Base-by-base conservation (phyloP, 2,329 filamentous ascomycete genomes). In the Macroventuria anomochaeta region DNA sequence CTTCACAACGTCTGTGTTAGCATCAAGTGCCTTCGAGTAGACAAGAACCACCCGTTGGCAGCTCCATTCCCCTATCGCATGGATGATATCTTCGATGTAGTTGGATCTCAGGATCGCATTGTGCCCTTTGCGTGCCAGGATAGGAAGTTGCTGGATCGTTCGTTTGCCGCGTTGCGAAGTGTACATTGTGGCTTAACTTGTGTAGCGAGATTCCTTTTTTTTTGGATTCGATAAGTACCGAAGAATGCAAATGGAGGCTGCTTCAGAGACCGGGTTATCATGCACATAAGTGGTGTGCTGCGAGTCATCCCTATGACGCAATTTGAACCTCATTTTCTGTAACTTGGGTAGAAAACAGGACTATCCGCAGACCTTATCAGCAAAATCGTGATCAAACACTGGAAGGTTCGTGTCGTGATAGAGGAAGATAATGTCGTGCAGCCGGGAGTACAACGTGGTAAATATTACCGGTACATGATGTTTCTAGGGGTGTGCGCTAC, bases 61-160 rank as follows among this genome's bases (percentile, higher is more conserved):
- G 31, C 40, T 51, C 59, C 59, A 67, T 20, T 53, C 36, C 13
- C 56, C 49, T n/a, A 65, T 57, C 11, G 57, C 56, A 3, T 46
- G 15, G 8, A 54, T 17, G 12, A 58, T 64, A n/a, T 67, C 64
- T 5, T 55, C 48, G 7, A 65, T 15, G 26, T 64, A 59, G 13
- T 34, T 49, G 1, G 61, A 57, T 7, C 62, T 58, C 12, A 65
- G 21, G 13, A 63, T 59, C 7, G 64, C 61, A 41, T 65, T 57
- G 36, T 63, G 58, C 7, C 59, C 58, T 36, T 56, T 59, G 17
- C 59, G 52, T 11, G 43, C 34, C 5, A 48, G 50, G 10, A 58
- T 55, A 2, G 57, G 61, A 7, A 67, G 48, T 49, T 67, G 64
- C 25, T 67, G 61, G 18, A 64, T 60, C 5, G 55, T 61, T 26